phyloP scores from a whole-genome alignment of 1,139 yeast genomes.

The Sugiyamaella pinicola region DNA sequence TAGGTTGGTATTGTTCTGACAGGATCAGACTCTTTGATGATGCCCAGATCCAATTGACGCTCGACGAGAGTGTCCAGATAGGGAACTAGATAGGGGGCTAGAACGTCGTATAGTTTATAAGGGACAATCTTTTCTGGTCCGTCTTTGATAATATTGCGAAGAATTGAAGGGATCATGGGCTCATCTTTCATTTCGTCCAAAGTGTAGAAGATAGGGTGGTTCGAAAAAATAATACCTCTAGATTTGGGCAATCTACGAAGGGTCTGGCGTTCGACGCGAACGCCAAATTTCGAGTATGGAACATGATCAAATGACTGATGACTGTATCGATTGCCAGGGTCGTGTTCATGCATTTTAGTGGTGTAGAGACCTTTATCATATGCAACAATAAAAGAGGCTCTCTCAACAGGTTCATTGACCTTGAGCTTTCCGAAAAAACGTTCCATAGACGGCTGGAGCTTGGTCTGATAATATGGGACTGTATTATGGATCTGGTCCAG shows the following conservation, averaged over 20 bases:
- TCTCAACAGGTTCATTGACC: conserved; percentile 62
- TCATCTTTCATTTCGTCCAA: conserved; percentile 79
- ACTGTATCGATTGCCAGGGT: conserved; percentile 20
- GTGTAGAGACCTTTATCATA: conserved; percentile 67
- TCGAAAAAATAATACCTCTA: conserved; percentile 61
- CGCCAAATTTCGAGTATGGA: conserved; percentile 50
- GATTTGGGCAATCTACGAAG: conserved; percentile 64
- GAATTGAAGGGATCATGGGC: conserved; percentile 67
- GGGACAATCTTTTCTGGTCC: conserved; percentile 66
- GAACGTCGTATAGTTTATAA: conserved; percentile 60
- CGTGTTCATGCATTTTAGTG: conserved; percentile 46
- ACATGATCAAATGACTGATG: conserved; percentile 28
- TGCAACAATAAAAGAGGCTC: conserved; percentile 76
- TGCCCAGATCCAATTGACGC: conserved; percentile 58
- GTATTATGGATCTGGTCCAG: conserved; percentile 67
- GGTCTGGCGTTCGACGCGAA: conserved; percentile 67
- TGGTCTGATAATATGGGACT: conserved; percentile 71
- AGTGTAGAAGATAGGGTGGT: conserved; percentile 70
- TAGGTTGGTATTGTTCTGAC: conserved; percentile 61
- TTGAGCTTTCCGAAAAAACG: conserved; percentile 67
- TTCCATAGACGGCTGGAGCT: conserved; percentile 71
- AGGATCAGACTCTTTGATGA: conserved; percentile 59
- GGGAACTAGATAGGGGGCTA: conserved; percentile 60
- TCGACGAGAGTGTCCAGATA: conserved; percentile 59
- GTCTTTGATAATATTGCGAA: conserved; percentile 62